phyloP scores from a whole-genome alignment of 306 rosid genomes.

The Pterocarpus macrocarpus region DNA sequence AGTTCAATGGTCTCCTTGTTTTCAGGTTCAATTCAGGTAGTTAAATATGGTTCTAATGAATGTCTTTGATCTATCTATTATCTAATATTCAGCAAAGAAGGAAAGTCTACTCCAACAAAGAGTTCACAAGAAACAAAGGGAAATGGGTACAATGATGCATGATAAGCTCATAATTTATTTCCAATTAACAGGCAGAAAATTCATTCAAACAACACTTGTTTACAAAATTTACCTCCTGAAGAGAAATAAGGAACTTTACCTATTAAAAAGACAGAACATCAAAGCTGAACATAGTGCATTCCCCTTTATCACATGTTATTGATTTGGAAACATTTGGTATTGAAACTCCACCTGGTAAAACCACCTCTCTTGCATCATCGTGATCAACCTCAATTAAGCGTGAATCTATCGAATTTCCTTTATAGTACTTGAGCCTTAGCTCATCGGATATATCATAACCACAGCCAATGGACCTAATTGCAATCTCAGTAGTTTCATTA shows the following conservation, averaged over 20 bases:
- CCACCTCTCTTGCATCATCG: slow-evolving; percentile 66
- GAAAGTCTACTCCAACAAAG: slow-evolving; percentile 15
- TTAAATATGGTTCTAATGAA: slow-evolving; percentile 14
- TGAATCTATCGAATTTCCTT: slow-evolving; percentile 63
- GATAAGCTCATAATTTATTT: slow-evolving; percentile 10
- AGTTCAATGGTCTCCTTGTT: too few species aligned
- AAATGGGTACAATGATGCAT: slow-evolving; percentile 26
- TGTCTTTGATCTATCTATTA: slow-evolving; percentile 18
- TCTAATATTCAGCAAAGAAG: slow-evolving; percentile 28
- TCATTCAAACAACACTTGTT: slow-evolving; percentile 29
- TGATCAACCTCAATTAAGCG: slow-evolving; percentile 84
- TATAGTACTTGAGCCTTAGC: slow-evolving; percentile 88
- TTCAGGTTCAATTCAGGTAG: too few species aligned
- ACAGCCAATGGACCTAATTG: slow-evolving; percentile 86
- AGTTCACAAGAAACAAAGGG: slow-evolving; percentile 33
- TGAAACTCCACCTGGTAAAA: slow-evolving; percentile 83
- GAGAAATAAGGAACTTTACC: slow-evolving; percentile 55
- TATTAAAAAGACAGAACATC: slow-evolving; percentile 96
- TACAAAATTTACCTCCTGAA: slow-evolving; percentile 61
- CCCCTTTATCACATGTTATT: slow-evolving; percentile 95
- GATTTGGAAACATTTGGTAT: slow-evolving; percentile 82
- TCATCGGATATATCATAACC: slow-evolving; percentile 86
- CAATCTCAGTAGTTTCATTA: slow-evolving; percentile 77
- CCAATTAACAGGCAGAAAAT: neutral
- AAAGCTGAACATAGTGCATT: slow-evolving; percentile 92